Evolutionary conservation across 2,329 filamentous ascomycete species (phyloP).

Genomic region (Sclerotinia sclerotiorum): DNA sequence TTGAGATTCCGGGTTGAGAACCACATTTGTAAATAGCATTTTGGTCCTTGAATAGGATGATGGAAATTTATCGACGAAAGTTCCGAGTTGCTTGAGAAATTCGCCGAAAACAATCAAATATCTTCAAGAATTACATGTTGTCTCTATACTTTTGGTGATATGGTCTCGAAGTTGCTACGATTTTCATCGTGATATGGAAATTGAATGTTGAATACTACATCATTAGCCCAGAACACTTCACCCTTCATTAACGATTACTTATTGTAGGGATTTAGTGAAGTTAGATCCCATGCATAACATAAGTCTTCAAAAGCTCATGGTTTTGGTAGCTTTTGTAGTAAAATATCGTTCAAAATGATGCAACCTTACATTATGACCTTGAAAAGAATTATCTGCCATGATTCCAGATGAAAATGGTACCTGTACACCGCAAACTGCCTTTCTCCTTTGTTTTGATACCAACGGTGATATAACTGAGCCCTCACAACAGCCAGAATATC

Average conservation of each 20-base stretch:
- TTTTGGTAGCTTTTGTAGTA: neutral
- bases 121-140: neutral
- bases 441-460: neutral
- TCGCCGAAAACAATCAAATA: neutral
- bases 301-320: neutral
- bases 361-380: too few species aligned
- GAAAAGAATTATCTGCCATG: neutral
- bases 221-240: too few species aligned
- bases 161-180: neutral
- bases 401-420: neutral
- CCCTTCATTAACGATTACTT: neutral
- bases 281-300: neutral
- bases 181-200: neutral
- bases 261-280: neutral
- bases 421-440: neutral
- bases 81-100: neutral
- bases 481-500: too few species aligned
- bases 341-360: neutral
- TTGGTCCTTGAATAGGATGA: neutral
- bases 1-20: neutral
- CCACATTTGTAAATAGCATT: conserved; percentile 3
- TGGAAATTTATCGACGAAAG: neutral
- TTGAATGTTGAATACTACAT: too few species aligned
- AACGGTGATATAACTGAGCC: neutral
- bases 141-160: neutral